phyloP scores from a whole-genome alignment of 306 rosid genomes.

The Prunus mume region DNA sequence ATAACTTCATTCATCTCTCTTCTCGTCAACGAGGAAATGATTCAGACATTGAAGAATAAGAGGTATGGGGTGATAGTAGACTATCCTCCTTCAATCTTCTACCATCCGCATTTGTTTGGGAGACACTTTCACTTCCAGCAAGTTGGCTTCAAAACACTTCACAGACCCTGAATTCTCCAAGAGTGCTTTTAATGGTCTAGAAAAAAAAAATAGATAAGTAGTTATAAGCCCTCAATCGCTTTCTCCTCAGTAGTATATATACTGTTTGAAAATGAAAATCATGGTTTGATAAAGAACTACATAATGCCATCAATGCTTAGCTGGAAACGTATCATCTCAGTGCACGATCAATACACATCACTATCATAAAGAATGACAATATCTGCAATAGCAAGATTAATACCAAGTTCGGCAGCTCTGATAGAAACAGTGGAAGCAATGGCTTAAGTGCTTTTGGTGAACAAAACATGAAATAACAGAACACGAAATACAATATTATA shows the following conservation, averaged over 20 bases:
- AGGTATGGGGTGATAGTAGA: constrained; percentile 8
- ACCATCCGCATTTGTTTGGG: constrained; percentile 78
- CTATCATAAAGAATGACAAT: constrained; percentile 94
- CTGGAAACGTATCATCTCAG: no score
- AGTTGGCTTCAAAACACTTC: constrained; percentile 75
- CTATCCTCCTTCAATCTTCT: constrained; percentile 84
- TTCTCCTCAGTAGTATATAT: no score
- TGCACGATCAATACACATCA: constrained; percentile 44
- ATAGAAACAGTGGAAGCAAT: constrained; percentile 37
- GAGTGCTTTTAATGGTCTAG: constrained; percentile 74
- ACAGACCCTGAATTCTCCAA: constrained; percentile 62
- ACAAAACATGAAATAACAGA: no score
- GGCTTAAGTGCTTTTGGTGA: no score
- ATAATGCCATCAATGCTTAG: no score
- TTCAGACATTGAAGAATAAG: no score
- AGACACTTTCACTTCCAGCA: constrained; percentile 95
- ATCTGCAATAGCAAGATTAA: constrained; percentile 98
- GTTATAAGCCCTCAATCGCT: no score
- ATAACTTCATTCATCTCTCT: no score
- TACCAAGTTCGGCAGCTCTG: constrained; percentile 97
- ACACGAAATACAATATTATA: no score
- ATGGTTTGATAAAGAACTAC: no score
- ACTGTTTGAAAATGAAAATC: no score
- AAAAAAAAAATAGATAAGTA: neutral
- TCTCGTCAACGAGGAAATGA: no score